A percentile compares a stretch with the other conserved stretches of the same genome.
Conservation (phyloP, 2,329 filamentous ascomycete genomes). For the Penicillium sp. region DNA sequence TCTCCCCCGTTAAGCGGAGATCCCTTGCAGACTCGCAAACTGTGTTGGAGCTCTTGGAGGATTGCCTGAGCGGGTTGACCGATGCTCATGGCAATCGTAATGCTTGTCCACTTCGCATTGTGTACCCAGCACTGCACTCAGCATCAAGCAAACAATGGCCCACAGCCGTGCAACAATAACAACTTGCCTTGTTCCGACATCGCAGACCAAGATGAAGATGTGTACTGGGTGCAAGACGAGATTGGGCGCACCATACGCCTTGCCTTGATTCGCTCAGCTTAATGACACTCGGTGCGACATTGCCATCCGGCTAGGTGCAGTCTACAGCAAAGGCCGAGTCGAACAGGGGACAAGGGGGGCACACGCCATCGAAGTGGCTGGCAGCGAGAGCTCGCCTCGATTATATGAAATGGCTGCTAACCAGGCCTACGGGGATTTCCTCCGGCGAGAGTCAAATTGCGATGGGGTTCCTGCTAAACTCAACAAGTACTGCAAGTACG, state of each 20-base stretch:
- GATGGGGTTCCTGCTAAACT: not conserved
- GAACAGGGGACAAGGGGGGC: too few relatives aligned
- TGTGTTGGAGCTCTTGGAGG: not conserved
- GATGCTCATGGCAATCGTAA: not conserved
- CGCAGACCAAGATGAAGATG: not conserved
- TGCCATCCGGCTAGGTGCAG: not conserved
- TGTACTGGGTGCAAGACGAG: not conserved
- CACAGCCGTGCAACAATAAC: not conserved
- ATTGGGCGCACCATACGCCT: not conserved
- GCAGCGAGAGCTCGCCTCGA: too few relatives aligned
- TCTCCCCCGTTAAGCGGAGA: not conserved
- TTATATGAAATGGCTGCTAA: not conserved
- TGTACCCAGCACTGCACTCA: not conserved
- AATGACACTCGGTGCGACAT: not conserved
- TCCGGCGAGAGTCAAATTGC: not conserved
- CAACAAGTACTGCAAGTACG: not conserved
- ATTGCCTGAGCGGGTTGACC: not conserved
- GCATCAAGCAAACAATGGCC: not conserved
- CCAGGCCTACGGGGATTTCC: not conserved
- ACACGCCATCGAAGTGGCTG: not conserved
- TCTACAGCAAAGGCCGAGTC: not conserved
- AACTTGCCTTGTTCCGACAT: not conserved
- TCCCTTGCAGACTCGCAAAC: not conserved
- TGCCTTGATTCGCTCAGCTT: not conserved
- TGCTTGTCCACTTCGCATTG: not conserved